Base-by-base conservation (phyloP, 345 rosid species). In the Linum trigynum region DNA sequence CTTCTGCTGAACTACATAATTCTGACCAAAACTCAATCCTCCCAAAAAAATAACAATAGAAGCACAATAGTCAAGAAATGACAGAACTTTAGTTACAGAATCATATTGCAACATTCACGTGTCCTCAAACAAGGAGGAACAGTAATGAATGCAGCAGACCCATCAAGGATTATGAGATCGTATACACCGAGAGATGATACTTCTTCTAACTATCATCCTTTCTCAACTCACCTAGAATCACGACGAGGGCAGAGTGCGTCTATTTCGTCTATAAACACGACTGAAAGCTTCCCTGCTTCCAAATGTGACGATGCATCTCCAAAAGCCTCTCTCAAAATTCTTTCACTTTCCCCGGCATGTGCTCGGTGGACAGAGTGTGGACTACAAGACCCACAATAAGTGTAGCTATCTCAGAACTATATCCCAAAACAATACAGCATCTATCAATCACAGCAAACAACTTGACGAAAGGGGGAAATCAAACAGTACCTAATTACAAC, bases 341-440 rank as follows among this genome's bases (percentile, higher is more conserved):
- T 85, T 82, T 90, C 96, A 58, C 90, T 90, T 79, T 94, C 97
- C 67, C 97, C 99, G 51, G 84, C 98, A 79, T 83, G 82, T 48
- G 87, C 88, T 67, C 80, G 76, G 71, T 87, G 96, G 63, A 89
- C 87, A 73, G 87, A 79, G 76, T 86, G 87, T 4, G 96, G 91
- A 65, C 95, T 92, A 72, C 75, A 77, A 40, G 51, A 59, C 42
- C 58, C 38, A 42, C 42, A 7, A 68, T 63, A 75, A 62, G 51
- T 58, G 69, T 61, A 70, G 61, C 3, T n/a, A 1, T 23, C 32
- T 23, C 32, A 23, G 32, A 23, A 23, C 32, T 4, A 12, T 3
- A 23, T 56, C 59, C 61, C 2, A 48, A 55, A 6, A 3, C 35
- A 5, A 2, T 16, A 1, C 53, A 38, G 12, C 15, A 40, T 23